Base-by-base conservation (phyloP, 768 basidiomycete species). In the Phlebiopsis gigantea region DNA sequence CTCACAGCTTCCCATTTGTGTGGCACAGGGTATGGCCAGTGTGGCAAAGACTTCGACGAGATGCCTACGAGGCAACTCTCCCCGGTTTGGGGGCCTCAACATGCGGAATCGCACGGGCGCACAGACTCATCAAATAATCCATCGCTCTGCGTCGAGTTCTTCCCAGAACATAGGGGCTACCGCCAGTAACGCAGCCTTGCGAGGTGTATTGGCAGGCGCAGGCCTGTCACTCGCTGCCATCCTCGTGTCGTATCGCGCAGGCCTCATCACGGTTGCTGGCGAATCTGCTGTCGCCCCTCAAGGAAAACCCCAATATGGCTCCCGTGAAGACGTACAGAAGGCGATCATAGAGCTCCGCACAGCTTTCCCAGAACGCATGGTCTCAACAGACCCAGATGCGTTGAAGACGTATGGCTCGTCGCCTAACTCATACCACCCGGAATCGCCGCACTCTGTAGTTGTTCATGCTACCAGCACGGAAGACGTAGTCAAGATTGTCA, bases 401-500 rank as follows among this genome's bases (percentile, higher is more conserved):
- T 28, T 61, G 22, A 46, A 46, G 30, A 54, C 30, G 21, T 61
- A 58, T 39, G 60, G 60, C 1, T 61, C 57, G 5, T 61, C 60
- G 25, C 46, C 60, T 4, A 61, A 58, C 24, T 61, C 60, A 12
- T 61, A 61, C 26, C 60, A 61, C 26, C 60, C 60, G 4, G 57
- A 53, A 17, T 58, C 60, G 2, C 55, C 65, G 41, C 66, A 68
- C 51, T 57, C 60, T 22, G 63, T 73, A 71, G 79, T 80, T 29
- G 82, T 87, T 53, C 79, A 79, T 48, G 84, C 83, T 5, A 69
- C 70, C 31, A 81, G 75, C 53, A 95, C 93, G 0, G 82, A 86
- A 56, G 93, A 96, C 65, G 90, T 96, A 2, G 84, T 90, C 57
- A 79, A 80, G 56, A 76, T 90, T 46, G 85, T 96, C 57, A 80